A percentile compares a stretch with the other conserved stretches of the same genome.
phyloP scores from a whole-genome alignment of 768 basidiomycete species.

The Suillus discolor region DNA sequence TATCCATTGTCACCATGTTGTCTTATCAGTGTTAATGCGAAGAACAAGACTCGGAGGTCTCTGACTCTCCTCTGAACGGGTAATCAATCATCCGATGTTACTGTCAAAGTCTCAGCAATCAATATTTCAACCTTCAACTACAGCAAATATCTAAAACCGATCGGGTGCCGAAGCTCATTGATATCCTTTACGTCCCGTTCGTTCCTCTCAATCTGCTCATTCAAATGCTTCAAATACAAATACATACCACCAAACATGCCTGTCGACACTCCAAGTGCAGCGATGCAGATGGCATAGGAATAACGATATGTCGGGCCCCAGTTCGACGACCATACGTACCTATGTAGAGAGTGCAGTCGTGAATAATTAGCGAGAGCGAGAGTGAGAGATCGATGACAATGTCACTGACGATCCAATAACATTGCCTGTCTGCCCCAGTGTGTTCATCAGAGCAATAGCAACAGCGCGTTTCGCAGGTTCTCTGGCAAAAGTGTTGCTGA shows the following conservation, averaged over 20 bases:
- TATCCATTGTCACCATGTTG: too few relatives aligned
- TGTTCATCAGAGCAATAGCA: neutral
- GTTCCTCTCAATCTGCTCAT: neutral
- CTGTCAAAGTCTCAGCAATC: too few relatives aligned
- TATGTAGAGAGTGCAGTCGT: neutral
- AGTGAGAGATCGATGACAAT: neutral
- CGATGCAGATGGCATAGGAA: neutral
- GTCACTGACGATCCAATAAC: neutral
- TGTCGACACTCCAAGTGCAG: neutral
- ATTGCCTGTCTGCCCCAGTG: neutral
- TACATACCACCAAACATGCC: neutral
- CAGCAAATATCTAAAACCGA: neutral
- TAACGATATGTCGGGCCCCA: conserved; percentile 5
- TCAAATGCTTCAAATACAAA: neutral
- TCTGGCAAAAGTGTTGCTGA: neutral
- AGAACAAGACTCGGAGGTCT: too few relatives aligned
- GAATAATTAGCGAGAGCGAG: neutral
- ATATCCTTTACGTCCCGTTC: neutral
- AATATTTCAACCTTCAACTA: neutral
- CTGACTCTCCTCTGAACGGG: too few relatives aligned
- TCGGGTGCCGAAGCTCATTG: neutral
- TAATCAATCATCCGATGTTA: too few relatives aligned
- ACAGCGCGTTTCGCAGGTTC: conserved; percentile 1
- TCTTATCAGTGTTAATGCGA: too few relatives aligned
- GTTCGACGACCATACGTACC: neutral